phyloP scores from a whole-genome alignment of 352 stramenopile genomes.

The Phytophthora constricta region DNA sequence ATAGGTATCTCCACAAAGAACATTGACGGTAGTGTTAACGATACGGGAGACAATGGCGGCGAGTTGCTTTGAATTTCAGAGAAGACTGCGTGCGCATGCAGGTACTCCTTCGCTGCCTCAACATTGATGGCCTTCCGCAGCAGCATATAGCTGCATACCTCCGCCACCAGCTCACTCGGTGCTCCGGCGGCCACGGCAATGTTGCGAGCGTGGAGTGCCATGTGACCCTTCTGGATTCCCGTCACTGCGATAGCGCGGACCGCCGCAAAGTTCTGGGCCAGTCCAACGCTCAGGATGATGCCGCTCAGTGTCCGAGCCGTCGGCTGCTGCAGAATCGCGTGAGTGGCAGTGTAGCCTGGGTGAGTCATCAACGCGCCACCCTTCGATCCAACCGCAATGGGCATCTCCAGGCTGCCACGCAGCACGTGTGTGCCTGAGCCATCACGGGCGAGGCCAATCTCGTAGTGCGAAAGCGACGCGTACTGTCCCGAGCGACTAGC shows the following conservation, averaged over 20 bases:
- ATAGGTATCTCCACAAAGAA: conserved; percentile 87
- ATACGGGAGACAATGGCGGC: conserved; percentile 48
- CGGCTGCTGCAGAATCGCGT: conserved; percentile 79
- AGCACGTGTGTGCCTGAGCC: conserved; percentile 56
- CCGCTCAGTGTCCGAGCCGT: conserved; percentile 65
- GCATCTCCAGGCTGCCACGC: conserved; percentile 77
- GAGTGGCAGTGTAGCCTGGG: conserved; percentile 76
- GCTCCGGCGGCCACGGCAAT: conserved; percentile 84
- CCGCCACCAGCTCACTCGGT: conserved; percentile 79
- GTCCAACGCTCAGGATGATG: conserved; percentile 81
- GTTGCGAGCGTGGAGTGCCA: conserved; percentile 87
- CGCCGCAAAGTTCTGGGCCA: conserved; percentile 89
- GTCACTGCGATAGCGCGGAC: conserved; percentile 87
- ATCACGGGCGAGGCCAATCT: conserved; percentile 44
- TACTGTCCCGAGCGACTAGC: conserved; percentile 82
- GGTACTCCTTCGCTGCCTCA: conserved; percentile 85
- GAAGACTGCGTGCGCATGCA: conserved; percentile 82
- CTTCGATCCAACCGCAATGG: conserved; percentile 84
- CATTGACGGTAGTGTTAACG: conserved; percentile 70
- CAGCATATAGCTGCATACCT: conserved; percentile 90
- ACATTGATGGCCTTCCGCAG: conserved; percentile 81
- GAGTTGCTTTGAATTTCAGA: conserved; percentile 67
- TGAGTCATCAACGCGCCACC: conserved; percentile 84
- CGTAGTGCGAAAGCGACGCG: conserved; percentile 81
- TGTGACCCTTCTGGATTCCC: conserved; percentile 89